Conservation (phyloP, 192 early-diverging fungal genomes). For the Mortierella hygrophila region DNA sequence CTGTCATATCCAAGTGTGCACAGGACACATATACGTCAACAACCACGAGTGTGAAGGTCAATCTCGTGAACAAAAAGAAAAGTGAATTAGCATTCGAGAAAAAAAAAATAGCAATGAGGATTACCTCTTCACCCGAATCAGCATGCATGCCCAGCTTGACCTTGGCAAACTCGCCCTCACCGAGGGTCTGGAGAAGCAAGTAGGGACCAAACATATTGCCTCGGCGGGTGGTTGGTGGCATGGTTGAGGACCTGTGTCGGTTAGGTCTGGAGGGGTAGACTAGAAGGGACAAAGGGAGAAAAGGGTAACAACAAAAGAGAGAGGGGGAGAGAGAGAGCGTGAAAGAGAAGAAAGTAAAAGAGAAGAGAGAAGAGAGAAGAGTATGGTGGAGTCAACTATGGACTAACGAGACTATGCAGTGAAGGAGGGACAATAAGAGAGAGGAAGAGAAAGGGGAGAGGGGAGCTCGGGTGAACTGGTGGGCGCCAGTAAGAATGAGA, state of each 20-base stretch:
- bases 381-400: too few species aligned
- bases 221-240: constrained; percentile 57
- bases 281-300: constrained; percentile 27
- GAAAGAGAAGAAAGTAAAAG: constrained; percentile 11
- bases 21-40: constrained; percentile 5
- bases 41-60: neutral
- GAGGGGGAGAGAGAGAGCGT: constrained; percentile 12
- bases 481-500: constrained; percentile 2
- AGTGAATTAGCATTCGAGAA: neutral
- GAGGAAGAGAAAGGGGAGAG: neutral
- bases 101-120: neutral
- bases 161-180: constrained; percentile 98
- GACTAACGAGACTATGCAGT: too few species aligned
- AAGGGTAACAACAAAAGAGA: constrained; percentile 2
- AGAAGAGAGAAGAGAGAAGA: constrained; percentile 1
- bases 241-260: constrained; percentile 17
- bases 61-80: neutral
- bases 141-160: constrained; percentile 94
- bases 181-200: constrained; percentile 93
- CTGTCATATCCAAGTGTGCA: neutral
- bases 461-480: constrained; percentile 1
- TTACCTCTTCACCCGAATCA: constrained; percentile 77
- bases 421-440: too few species aligned
- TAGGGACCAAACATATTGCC: constrained; percentile 90
- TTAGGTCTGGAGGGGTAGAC: constrained; percentile 17